These are phyloP conservation scores for Cyclostephanos tholiformis DNA, from an alignment of 108 stramenopile genomes.

Conservation along the genomic window DNA sequence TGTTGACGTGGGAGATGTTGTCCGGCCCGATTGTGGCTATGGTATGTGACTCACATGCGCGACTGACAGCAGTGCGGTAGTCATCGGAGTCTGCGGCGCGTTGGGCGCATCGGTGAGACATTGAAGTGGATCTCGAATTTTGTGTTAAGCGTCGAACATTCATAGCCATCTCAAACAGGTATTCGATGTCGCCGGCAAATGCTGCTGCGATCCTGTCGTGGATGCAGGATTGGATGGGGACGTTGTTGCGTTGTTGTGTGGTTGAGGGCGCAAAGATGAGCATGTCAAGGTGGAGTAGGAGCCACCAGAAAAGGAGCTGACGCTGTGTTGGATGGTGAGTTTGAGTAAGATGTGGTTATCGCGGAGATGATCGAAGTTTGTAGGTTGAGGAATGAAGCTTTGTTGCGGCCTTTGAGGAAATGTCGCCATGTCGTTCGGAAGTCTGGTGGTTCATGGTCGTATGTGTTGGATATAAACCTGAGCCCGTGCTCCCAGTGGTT, in stretches of 20 bases:
- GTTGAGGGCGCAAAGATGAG: slow-evolving; percentile 12
- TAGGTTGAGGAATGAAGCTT: neutral
- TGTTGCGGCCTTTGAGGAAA: neutral
- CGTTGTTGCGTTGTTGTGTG: neutral
- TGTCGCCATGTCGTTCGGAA: neutral
- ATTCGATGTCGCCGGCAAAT: slow-evolving; percentile 1
- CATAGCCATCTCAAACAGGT: neutral
- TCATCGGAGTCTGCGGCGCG: slow-evolving; percentile 35
- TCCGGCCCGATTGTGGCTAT: slow-evolving; percentile 16
- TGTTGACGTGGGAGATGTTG: slow-evolving; percentile 5
- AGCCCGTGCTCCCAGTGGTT: neutral
- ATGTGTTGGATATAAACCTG: neutral
- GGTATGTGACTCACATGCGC: neutral
- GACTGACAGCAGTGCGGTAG: slow-evolving; percentile 16
- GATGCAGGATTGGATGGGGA: neutral
- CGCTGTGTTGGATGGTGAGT: neutral
- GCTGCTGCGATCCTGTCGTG: neutral
- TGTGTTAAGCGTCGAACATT: neutral
- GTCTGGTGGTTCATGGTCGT: neutral
- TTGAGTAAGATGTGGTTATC: neutral
- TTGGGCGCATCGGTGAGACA: neutral
- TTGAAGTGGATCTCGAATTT: neutral
- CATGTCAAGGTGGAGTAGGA: slow-evolving; percentile 21
- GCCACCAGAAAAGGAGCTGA: slow-evolving; percentile 22
- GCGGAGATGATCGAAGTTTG: neutral